A percentile compares a stretch with the other conserved stretches of the same genome.
Conservation (phyloP, 331 rosid species). For the Quercus phellos region DNA sequence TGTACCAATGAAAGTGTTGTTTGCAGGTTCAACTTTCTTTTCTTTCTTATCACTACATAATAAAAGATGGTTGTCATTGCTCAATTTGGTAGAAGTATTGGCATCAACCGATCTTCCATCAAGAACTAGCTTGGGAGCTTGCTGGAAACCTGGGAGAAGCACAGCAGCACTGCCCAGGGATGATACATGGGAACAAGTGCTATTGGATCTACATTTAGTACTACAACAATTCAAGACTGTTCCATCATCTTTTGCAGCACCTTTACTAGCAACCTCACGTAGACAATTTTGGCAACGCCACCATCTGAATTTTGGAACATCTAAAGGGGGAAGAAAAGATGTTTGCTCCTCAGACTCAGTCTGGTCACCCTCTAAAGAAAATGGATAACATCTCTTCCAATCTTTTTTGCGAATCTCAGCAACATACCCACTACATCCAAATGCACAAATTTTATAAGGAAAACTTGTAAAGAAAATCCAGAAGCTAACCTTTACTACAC, state of each 20-base stretch:
- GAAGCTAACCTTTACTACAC: not conserved
- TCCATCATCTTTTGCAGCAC: slow-evolving; percentile 28
- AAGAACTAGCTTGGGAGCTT: slow-evolving; percentile 35
- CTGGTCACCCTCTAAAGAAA: slow-evolving; percentile 38
- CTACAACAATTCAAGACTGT: slow-evolving; percentile 11
- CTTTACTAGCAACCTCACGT: slow-evolving; percentile 37
- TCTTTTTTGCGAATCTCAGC: slow-evolving; percentile 71
- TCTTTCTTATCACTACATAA: slow-evolving; percentile 44
- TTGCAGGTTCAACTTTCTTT: slow-evolving; percentile 36
- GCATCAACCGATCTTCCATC: slow-evolving; percentile 47
- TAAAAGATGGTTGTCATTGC: slow-evolving; percentile 29
- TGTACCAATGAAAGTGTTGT: slow-evolving; percentile 41
- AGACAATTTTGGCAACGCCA: slow-evolving; percentile 44
- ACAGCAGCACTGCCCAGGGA: slow-evolving; percentile 22
- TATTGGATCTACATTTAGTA: slow-evolving; percentile 28
- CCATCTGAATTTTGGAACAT: slow-evolving; percentile 57
- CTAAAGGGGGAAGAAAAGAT: slow-evolving; percentile 52
- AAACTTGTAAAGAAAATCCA: slow-evolving; percentile 5
- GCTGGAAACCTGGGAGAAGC: slow-evolving; percentile 32
- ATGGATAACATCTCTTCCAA: slow-evolving; percentile 86
- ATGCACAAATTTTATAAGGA: slow-evolving; percentile 1
- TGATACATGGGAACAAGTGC: slow-evolving; percentile 20
- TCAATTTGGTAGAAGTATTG: slow-evolving; percentile 27
- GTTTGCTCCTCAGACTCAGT: slow-evolving; percentile 39
- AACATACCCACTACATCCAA: slow-evolving; percentile 72